These are phyloP conservation scores for Knoxia roxburghii DNA, from an alignment of 257 asterid species.

Conservation along the genomic window DNA sequence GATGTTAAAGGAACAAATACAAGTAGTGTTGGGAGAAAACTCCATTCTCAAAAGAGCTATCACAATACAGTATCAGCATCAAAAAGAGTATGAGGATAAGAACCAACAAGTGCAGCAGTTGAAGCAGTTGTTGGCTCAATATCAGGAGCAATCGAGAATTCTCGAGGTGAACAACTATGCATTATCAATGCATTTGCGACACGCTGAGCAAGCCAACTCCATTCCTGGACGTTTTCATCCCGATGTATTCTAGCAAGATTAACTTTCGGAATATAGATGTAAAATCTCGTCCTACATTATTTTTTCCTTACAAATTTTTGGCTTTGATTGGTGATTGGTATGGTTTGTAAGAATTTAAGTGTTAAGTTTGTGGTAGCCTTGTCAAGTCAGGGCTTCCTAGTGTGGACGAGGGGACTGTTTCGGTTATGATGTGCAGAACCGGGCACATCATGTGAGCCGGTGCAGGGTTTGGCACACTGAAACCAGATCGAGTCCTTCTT, in stretches of 20 bases:
- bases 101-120: slow-evolving; percentile 58
- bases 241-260: slow-evolving; percentile 59
- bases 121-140: slow-evolving; percentile 61
- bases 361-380: too few species aligned
- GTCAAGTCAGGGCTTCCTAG: too few species aligned
- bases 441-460: too few species aligned
- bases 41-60: slow-evolving; percentile 74
- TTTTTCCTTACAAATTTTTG: too few species aligned
- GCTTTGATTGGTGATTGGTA: too few species aligned
- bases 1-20: slow-evolving; percentile 66
- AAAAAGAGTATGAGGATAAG: slow-evolving; percentile 63
- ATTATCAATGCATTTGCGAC: slow-evolving; percentile 54
- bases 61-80: slow-evolving; percentile 74
- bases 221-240: slow-evolving; percentile 59
- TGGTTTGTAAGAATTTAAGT: too few species aligned
- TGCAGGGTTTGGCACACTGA: too few species aligned
- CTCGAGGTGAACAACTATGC: slow-evolving; percentile 85
- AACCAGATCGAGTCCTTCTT: too few species aligned
- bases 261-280: too few species aligned
- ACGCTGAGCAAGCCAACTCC: slow-evolving; percentile 54
- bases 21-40: slow-evolving; percentile 49
- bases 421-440: too few species aligned
- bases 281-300: too few species aligned
- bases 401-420: too few species aligned
- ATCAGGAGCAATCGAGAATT: slow-evolving; percentile 60